Base-by-base conservation (phyloP, 148 eudicot genomes). In the Camellia japonica region DNA sequence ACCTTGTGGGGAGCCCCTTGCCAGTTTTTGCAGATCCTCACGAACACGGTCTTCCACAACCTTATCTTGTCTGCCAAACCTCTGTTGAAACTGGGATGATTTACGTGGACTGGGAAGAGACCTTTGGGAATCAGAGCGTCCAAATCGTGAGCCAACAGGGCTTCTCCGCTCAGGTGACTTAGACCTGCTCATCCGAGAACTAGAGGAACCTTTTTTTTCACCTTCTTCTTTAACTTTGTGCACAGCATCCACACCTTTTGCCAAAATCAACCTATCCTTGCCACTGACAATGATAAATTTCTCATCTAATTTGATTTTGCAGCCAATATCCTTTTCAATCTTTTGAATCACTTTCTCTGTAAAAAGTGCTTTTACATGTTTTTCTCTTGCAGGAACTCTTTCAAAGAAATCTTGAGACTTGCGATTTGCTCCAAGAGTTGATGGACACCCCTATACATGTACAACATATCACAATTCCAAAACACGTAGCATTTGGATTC, bases 401-500 rank as follows among this genome's bases (percentile, higher is more conserved):
- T 94, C 93, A 85, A 94, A 92, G 84, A 92, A 97, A 82, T 97
- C 99, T 80, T 94, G 99, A 42, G 99, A 93, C 88, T 96, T 96
- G 80, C 98, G 97, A 81, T 84, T 91, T 64, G 96, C 94, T 79
- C 99, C 99, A 82, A 97, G 99, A 47, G 99, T 97, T 62, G 98
- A 87, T 47, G 99, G 99, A 77, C 99, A 97, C 59, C 99, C 99
- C 99, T 97, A 80, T 79, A 86, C 78, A 83, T 58, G 61, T 58
- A 85, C 44, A 51, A 23, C 43, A 62, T 20, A 78, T 15, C 44
- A 78, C 12, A 62, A 38, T 59, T 46, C 73, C 63, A 46, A 71
- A 38, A 56, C 47, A 30, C 9, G 54, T 7, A 30, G 12, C 30
- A 49, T 54, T 71, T 49, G 16, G 42, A 71, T 79, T 78, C 7